Base-by-base conservation (phyloP, 1,139 yeast species). In the Saccharomyces hybrid region DNA sequence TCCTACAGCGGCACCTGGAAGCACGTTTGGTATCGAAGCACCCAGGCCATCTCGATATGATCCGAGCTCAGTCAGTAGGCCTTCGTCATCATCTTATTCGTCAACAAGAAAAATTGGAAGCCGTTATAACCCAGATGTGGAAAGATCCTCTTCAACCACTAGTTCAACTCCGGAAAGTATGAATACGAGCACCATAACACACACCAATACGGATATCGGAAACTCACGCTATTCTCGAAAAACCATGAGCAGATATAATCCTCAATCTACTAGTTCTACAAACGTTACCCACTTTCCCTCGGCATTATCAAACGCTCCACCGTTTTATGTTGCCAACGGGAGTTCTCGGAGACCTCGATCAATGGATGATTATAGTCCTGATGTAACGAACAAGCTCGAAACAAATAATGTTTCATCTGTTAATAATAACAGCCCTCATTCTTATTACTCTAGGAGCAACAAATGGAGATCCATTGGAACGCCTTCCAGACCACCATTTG, bases 31-130 rank as follows among this genome's bases (percentile, higher is more conserved):
- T 9, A 47, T 31, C 13, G 49, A 58, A 25, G 54, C 51, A 2
- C 28, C 57, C 13, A 54, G 66, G 52, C 58, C 60, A 13, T 64
- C 67, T 13, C 52, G 68, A 34, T 64, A 64, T 52, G 65, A 64
- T 51, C 66, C 67, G 3, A 19, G 42, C 11, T 47, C 53, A 28
- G 38, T 47, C 4, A 27, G n/a, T 7, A 51, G 53, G 32, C 50
- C 53, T 11, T 29, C 48, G 23, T 51, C 53, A 19, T 42, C 41
- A 11, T 38, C 50, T 6, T 42, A 38, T n/a, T 28, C 23, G 48
- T 38, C 51, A 9, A 29, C 55, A 5, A 32, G 47, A 28, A 44
- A 49, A 23, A 49, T 48, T 11, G 54, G 55, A 19, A 62, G 65
- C 49, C 51, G 65, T 28, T 62, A 62, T 50, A 61, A 61, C 46